These are phyloP conservation scores for Aspergillus fischeri DNA, from an alignment of 2,329 filamentous ascomycete species.

Conservation along the genomic window DNA sequence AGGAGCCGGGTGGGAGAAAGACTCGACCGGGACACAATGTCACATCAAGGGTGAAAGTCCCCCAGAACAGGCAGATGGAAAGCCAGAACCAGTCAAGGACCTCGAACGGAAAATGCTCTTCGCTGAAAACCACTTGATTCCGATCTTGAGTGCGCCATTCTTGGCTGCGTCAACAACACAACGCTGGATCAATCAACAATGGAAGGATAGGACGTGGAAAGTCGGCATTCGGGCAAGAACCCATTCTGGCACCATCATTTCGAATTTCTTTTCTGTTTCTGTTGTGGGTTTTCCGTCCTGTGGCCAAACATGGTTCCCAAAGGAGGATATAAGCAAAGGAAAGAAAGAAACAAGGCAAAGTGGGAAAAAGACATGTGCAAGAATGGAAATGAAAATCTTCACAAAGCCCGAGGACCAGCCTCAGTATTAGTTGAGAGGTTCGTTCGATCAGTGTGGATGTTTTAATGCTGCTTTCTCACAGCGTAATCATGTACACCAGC, in stretches of 20 bases:
- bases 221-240: slow-evolving; percentile 19
- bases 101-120: slow-evolving; percentile 15
- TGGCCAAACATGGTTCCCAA: slow-evolving; percentile 7
- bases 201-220: slow-evolving; percentile 23
- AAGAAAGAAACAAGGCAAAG: slow-evolving; percentile 14
- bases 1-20: slow-evolving; percentile 3
- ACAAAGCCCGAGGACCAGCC: slow-evolving; percentile 33
- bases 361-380: slow-evolving; percentile 34
- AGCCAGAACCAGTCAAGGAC: slow-evolving; percentile 13
- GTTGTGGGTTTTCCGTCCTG: slow-evolving; percentile 7
- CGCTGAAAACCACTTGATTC: slow-evolving; percentile 26
- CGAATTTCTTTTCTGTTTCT: slow-evolving; percentile 3
- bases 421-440: slow-evolving; percentile 20
- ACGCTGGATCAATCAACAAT: slow-evolving; percentile 35
- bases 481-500: slow-evolving; percentile 30
- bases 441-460: slow-evolving; percentile 12
- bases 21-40: slow-evolving; percentile 13
- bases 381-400: slow-evolving; percentile 23
- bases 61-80: slow-evolving; percentile 3
- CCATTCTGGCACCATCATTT: slow-evolving; percentile 6
- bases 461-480: slow-evolving; percentile 26
- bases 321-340: slow-evolving; percentile 12
- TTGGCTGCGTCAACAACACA: slow-evolving; percentile 31
- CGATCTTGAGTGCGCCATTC: slow-evolving; percentile 30
- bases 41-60: slow-evolving; percentile 6